These are phyloP conservation scores for Dillenia turbinata DNA, from an alignment of 164 flowering plant genomes.

Conservation along the genomic window DNA sequence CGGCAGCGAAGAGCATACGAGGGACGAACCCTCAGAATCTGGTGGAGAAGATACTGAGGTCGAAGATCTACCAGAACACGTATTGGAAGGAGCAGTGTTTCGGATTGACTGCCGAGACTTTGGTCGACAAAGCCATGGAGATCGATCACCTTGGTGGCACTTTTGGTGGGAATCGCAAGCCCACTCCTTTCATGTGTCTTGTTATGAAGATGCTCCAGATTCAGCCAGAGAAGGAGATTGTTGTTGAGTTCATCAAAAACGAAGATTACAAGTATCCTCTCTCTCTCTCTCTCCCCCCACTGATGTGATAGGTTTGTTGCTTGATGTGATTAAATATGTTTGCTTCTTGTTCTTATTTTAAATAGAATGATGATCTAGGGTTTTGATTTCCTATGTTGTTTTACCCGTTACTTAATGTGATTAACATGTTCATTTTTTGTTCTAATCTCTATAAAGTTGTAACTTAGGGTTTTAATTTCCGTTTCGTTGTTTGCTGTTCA, in stretches of 20 bases:
- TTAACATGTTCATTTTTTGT: no score
- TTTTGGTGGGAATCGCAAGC: conserved; percentile 80
- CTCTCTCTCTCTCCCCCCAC: no score
- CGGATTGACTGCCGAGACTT: conserved; percentile 92
- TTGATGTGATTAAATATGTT: no score
- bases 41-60: conserved; percentile 85
- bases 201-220: conserved; percentile 97
- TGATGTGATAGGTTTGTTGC: no score
- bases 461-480: no score
- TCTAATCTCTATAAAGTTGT: no score
- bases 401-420: no score
- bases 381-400: no score
- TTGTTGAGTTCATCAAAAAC: conserved; percentile 92
- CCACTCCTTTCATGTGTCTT: conserved; percentile 92
- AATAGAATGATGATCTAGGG: no score
- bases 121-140: conserved; percentile 98
- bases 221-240: conserved; percentile 98
- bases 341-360: no score
- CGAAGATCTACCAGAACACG: conserved; percentile 87
- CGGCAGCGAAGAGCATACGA: conserved; percentile 76
- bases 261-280: conserved; percentile 80
- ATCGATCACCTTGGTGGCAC: conserved; percentile 93
- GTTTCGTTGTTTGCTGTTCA: no score
- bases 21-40: conserved; percentile 97
- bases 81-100: conserved; percentile 99